A percentile compares a stretch with the other conserved stretches of the same genome.
Conservation (phyloP, 225 moss, liverwort and hornwort species). For the Bryoerythrophyllum caledonicum region DNA sequence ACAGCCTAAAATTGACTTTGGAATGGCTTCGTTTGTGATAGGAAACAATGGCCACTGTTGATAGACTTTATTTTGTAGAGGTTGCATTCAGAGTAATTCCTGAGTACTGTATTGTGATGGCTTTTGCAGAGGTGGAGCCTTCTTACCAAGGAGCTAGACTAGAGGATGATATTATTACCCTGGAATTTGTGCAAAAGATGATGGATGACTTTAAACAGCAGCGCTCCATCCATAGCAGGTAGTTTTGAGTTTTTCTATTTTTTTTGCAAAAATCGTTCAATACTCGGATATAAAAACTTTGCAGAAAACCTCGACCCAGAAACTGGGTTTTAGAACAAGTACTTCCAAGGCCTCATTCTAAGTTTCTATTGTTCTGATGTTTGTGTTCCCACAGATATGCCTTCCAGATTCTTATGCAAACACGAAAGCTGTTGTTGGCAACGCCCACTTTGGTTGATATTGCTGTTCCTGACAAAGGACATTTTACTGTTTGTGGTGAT, state of each 20-base stretch:
- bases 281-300: not conserved
- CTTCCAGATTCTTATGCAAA: slow-evolving; percentile 88
- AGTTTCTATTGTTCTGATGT: not conserved
- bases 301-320: not conserved
- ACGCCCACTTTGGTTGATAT: slow-evolving; percentile 91
- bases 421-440: slow-evolving; percentile 72
- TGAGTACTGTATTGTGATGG: slow-evolving; percentile 19
- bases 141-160: slow-evolving; percentile 88
- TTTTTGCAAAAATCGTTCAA: not conserved
- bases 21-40: not conserved
- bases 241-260: not conserved
- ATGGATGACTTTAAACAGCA: slow-evolving; percentile 93
- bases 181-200: slow-evolving; percentile 97
- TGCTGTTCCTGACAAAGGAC: slow-evolving; percentile 68
- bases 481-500: slow-evolving; percentile 97
- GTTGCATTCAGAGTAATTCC: slow-evolving; percentile 14
- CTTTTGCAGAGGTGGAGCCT: slow-evolving; percentile 69
- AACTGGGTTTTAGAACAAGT: not conserved
- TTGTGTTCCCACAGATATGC: slow-evolving; percentile 65
- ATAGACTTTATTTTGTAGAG: not conserved
- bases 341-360: not conserved
- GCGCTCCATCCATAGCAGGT: slow-evolving; percentile 91
- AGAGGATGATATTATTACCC: slow-evolving; percentile 70
- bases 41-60: slow-evolving; percentile 3
- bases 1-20: not conserved